These are phyloP conservation scores for Irpex sp. DNA, from an alignment of 1,284 basidiomycete species.

Conservation along the genomic window DNA sequence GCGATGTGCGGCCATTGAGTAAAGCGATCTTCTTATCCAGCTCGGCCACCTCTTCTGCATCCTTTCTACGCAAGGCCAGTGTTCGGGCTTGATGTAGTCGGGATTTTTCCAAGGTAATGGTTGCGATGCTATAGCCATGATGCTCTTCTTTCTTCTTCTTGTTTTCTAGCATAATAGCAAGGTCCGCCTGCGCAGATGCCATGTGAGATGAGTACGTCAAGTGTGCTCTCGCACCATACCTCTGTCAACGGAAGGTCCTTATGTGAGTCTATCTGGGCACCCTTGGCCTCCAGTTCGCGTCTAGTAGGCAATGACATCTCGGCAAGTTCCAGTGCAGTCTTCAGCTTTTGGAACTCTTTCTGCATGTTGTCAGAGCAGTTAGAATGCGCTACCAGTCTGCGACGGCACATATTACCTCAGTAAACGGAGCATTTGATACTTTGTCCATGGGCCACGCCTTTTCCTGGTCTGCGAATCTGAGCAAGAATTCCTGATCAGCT, in stretches of 20 bases:
- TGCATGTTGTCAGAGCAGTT: constrained; percentile 26
- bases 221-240: constrained; percentile 36
- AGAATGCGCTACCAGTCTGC: not conserved
- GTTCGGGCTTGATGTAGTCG: constrained; percentile 64
- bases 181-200: constrained; percentile 47
- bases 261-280: constrained; percentile 55
- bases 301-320: constrained; percentile 65
- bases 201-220: constrained; percentile 6
- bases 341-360: constrained; percentile 73
- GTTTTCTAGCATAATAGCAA: constrained; percentile 69
- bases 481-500: constrained; percentile 61
- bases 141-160: constrained; percentile 47
- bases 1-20: constrained; percentile 32
- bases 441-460: constrained; percentile 72
- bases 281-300: constrained; percentile 62
- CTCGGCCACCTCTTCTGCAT: constrained; percentile 52
- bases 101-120: constrained; percentile 55
- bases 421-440: constrained; percentile 70
- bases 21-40: constrained; percentile 64
- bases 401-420: constrained; percentile 42
- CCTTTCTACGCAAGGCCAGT: constrained; percentile 69
- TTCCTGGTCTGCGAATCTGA: constrained; percentile 66
- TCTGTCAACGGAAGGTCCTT: constrained; percentile 69
- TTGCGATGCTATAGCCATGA: constrained; percentile 35
- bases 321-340: constrained; percentile 46